These are phyloP conservation scores for Colletotrichum plurivorum DNA, from an alignment of 2,329 filamentous ascomycete genomes.

Conservation along the genomic window DNA sequence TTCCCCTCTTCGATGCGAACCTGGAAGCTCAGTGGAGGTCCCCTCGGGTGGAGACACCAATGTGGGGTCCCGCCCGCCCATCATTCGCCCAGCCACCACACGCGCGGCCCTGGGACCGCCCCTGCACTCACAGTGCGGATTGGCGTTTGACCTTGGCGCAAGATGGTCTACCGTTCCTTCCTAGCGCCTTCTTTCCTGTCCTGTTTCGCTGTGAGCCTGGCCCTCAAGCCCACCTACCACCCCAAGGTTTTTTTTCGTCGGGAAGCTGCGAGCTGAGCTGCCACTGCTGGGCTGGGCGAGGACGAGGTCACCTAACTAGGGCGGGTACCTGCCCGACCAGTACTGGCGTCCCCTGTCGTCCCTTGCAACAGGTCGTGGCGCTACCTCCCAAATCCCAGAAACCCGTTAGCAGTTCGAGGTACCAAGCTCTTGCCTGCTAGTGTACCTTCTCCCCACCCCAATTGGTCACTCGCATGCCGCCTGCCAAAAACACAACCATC, in stretches of 20 bases:
- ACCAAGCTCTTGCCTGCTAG: constrained; percentile 25
- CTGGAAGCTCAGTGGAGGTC: constrained; percentile 8
- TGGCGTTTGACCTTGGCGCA: constrained; percentile 17
- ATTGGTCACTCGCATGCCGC: constrained; percentile 5
- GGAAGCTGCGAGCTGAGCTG: background rate
- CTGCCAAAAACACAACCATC: constrained; percentile 28
- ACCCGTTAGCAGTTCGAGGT: constrained; percentile 2
- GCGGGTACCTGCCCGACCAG: background rate
- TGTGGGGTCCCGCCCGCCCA: constrained; percentile 8
- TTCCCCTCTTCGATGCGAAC: constrained; percentile 14
- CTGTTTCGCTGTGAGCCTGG: too few relatives aligned
- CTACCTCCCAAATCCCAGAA: constrained; percentile 10
- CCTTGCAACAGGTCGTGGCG: constrained; percentile 23
- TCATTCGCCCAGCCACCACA: constrained; percentile 41
- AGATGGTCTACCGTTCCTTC: background rate
- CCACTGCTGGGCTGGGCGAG: background rate
- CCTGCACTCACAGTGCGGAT: constrained; percentile 36
- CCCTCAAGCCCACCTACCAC: too few relatives aligned
- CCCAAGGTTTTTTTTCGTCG: too few relatives aligned
- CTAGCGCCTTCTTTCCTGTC: background rate
- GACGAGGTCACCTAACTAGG: background rate
- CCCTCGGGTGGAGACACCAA: background rate
- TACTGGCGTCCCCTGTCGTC: constrained; percentile 4
- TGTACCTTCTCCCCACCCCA: constrained; percentile 10
- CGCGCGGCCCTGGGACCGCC: constrained; percentile 37